A percentile compares a stretch with the other conserved stretches of the same genome.
Evolutionary conservation across 208 protist species (phyloP).

Genomic region (Crithidia sp.): DNA sequence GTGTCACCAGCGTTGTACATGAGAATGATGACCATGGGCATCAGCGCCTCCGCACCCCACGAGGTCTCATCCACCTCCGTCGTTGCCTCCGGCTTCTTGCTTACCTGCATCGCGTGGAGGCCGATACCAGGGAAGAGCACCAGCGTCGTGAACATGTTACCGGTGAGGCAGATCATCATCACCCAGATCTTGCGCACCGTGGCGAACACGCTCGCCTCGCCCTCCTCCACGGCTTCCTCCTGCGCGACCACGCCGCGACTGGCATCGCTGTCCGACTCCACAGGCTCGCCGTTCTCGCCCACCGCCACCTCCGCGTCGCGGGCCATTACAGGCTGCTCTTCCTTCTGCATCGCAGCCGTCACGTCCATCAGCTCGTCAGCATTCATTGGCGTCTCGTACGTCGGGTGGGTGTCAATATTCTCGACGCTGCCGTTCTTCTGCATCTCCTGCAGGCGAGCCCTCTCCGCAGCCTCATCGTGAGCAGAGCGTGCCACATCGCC

Average conservation of each 20-base stretch:
- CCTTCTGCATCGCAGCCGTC: not conserved
- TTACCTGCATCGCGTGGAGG: conserved; percentile 33
- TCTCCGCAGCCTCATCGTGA: conserved; percentile 15
- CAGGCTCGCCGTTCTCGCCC: not conserved
- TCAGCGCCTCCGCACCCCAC: conserved; percentile 36
- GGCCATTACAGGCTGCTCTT: not conserved
- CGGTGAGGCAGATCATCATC: conserved; percentile 41
- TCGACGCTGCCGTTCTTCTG: not conserved
- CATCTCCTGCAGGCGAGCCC: not conserved
- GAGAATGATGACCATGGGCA: conserved; percentile 45
- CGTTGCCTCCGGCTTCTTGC: not conserved
- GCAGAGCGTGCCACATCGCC: conserved; percentile 14
- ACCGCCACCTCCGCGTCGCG: not conserved
- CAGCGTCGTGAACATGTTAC: conserved; percentile 42
- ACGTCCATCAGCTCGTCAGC: not conserved
- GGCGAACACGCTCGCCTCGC: conserved; percentile 22
- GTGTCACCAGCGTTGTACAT: conserved; percentile 47
- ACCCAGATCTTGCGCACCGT: conserved; percentile 44
- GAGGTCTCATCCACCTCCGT: conserved; percentile 5
- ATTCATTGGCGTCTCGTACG: not conserved
- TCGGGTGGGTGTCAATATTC: not conserved
- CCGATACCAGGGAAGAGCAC: conserved; percentile 52
- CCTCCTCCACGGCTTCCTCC: conserved; percentile 10
- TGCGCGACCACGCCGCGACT: not conserved
- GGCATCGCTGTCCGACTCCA: not conserved